A percentile compares a stretch with the other conserved stretches of the same genome.
phyloP scores from a whole-genome alignment of 2,329 filamentous ascomycete genomes.

The Ilyonectria robusta region DNA sequence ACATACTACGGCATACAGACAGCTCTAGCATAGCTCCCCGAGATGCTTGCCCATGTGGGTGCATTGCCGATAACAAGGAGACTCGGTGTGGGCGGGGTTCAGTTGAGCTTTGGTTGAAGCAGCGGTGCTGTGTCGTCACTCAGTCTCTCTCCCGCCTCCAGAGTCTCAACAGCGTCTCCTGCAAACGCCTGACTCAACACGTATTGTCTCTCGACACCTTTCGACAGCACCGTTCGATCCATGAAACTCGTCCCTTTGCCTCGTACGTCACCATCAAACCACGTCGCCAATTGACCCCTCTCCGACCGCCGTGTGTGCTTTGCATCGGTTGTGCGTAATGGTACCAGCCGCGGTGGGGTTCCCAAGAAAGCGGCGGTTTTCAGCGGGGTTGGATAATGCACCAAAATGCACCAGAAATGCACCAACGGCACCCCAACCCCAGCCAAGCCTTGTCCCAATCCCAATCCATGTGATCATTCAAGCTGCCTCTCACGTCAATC shows the following conservation, averaged over 20 bases:
- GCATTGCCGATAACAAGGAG: neutral
- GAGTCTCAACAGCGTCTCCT: neutral
- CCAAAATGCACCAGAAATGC: neutral
- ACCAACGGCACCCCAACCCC: neutral
- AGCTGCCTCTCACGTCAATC: constrained; percentile 26
- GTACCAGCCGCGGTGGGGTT: constrained; percentile 23
- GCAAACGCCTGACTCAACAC: neutral
- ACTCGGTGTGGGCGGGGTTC: constrained; percentile 12
- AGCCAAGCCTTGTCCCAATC: constrained; percentile 17
- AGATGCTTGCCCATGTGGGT: neutral
- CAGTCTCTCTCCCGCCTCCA: neutral
- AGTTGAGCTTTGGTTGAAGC: neutral
- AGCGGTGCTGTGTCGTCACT: neutral
- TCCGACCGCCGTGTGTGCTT: neutral
- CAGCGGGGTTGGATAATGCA: constrained; percentile 15
- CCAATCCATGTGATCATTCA: constrained; percentile 31
- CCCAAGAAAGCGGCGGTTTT: constrained; percentile 16
- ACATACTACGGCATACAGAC: constrained; percentile 17
- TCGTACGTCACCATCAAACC: constrained; percentile 20
- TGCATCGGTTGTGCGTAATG: constrained; percentile 14
- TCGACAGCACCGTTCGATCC: neutral
- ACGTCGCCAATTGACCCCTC: neutral
- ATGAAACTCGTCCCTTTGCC: neutral
- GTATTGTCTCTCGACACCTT: constrained; percentile 6
- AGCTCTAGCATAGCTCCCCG: constrained; percentile 6